Conservation (phyloP, 805 yeast genomes). For the Priceomyces fermenticarens region DNA sequence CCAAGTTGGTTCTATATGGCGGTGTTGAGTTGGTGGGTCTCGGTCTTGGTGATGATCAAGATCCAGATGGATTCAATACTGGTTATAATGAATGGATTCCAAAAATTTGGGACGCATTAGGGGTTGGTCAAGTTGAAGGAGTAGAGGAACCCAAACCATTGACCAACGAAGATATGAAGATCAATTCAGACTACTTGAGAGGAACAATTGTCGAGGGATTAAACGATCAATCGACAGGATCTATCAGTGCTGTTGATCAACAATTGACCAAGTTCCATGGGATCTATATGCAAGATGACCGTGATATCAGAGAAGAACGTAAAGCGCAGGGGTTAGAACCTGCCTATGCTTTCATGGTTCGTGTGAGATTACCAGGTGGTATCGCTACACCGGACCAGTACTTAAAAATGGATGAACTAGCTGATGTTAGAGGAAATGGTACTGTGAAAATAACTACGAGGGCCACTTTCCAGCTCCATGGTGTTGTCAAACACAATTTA, state of each 20-base stretch:
- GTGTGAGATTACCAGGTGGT: slow-evolving; percentile 95
- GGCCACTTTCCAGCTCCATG: slow-evolving; percentile 96
- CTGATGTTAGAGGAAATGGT: slow-evolving; percentile 84
- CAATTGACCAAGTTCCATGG: slow-evolving; percentile 97
- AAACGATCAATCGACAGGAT: slow-evolving; percentile 79
- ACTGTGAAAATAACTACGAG: slow-evolving; percentile 93
- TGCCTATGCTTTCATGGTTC: slow-evolving; percentile 94
- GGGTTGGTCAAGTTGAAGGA: slow-evolving; percentile 77
- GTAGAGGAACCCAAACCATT: slow-evolving; percentile 87
- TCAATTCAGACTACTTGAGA: slow-evolving; percentile 80
- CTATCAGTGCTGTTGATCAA: slow-evolving; percentile 85
- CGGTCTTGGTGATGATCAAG: slow-evolving; percentile 96
- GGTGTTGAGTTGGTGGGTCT: slow-evolving; percentile 70
- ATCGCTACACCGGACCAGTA: slow-evolving; percentile 84
- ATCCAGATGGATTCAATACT: slow-evolving; percentile 90
- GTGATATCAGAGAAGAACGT: slow-evolving; percentile 91
- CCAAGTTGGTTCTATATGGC: slow-evolving; percentile 65
- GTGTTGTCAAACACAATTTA: slow-evolving; percentile 84
- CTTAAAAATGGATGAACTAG: slow-evolving; percentile 77
- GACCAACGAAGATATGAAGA: slow-evolving; percentile 94
- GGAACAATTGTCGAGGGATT: slow-evolving; percentile 92
- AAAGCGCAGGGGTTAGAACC: slow-evolving; percentile 93
- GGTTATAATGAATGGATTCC: slow-evolving; percentile 90
- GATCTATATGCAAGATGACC: slow-evolving; percentile 97
- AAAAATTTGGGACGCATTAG: slow-evolving; percentile 80